Conservation (phyloP, 306 rosid genomes). For the Rosa multiflora region DNA sequence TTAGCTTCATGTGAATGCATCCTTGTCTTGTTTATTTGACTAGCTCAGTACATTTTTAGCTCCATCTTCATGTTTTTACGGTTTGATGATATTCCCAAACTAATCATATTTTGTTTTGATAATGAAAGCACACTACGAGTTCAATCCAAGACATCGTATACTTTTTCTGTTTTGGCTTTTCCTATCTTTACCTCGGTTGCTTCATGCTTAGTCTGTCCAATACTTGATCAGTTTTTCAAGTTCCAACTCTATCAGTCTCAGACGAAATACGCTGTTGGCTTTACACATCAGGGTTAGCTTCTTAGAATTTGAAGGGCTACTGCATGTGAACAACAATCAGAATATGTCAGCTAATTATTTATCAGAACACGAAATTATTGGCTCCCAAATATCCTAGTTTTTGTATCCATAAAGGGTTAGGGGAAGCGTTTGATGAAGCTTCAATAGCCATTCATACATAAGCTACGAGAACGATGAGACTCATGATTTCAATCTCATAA, state of each 20-base stretch:
- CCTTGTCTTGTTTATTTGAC: constrained; percentile 6
- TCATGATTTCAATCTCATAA: too few relatives aligned
- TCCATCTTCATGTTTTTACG: background rate
- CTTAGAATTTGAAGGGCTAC: background rate
- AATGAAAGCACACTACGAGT: background rate
- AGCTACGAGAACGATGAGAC: too few relatives aligned
- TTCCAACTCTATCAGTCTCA: background rate
- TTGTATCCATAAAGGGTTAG: background rate
- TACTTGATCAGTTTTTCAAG: background rate
- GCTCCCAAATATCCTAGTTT: too few relatives aligned
- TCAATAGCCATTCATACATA: background rate
- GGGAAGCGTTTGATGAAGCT: background rate
- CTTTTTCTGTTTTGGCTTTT: background rate
- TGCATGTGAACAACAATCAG: background rate
- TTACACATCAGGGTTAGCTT: background rate
- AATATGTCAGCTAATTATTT: background rate
- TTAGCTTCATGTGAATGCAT: background rate
- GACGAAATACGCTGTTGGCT: background rate
- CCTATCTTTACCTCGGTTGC: background rate
- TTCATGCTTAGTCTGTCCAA: background rate
- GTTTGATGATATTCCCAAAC: background rate
- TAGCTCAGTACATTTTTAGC: background rate
- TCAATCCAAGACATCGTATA: background rate
- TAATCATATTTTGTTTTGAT: background rate
- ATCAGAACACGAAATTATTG: background rate